phyloP scores from a whole-genome alignment of 768 basidiomycete genomes.

The Boletellus ananas region DNA sequence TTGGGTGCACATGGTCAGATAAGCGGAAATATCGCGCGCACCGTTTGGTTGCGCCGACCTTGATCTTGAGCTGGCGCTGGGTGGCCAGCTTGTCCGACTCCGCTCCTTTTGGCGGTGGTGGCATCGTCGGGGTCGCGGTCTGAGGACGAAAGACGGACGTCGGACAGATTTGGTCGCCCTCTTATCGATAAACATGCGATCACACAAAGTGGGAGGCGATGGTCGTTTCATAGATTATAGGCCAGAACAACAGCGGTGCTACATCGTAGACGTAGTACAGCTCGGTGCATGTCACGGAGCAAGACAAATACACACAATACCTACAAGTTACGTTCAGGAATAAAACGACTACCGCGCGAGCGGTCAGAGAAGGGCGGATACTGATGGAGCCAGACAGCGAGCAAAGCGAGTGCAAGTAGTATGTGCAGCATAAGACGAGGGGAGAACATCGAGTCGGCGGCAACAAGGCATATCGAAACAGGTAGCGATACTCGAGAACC shows the following conservation, averaged over 20 bases:
- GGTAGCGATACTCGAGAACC: no score
- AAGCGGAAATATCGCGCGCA: conserved; percentile 32
- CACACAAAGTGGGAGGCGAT: conserved; percentile 7
- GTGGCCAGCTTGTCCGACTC: conserved; percentile 32
- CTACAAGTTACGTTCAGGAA: conserved; percentile 23
- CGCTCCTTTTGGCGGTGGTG: conserved; percentile 8
- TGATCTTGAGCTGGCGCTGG: conserved; percentile 74
- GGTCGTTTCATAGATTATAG: conserved; percentile 27
- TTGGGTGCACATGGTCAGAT: conserved; percentile 4
- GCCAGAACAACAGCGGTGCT: conserved; percentile 25
- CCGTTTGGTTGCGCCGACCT: conserved; percentile 64
- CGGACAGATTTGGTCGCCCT: no score
- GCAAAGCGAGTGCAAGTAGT: conserved; percentile 13
- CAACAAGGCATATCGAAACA: conserved; percentile 23
- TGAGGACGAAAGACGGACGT: neutral
- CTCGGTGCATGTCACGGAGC: conserved; percentile 26
- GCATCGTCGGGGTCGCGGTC: conserved; percentile 10
- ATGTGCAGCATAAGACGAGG: conserved; percentile 8
- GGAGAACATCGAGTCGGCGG: conserved; percentile 15
- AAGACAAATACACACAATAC: conserved; percentile 31
- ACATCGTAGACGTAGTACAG: conserved; percentile 32
- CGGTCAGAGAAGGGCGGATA: conserved; percentile 25
- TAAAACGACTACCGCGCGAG: conserved; percentile 24
- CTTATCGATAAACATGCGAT: conserved; percentile 9
- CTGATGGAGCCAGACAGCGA: conserved; percentile 18